Evolutionary conservation across 1,284 basidiomycete genomes (phyloP).

Genomic region (Fistulina hepatica): DNA sequence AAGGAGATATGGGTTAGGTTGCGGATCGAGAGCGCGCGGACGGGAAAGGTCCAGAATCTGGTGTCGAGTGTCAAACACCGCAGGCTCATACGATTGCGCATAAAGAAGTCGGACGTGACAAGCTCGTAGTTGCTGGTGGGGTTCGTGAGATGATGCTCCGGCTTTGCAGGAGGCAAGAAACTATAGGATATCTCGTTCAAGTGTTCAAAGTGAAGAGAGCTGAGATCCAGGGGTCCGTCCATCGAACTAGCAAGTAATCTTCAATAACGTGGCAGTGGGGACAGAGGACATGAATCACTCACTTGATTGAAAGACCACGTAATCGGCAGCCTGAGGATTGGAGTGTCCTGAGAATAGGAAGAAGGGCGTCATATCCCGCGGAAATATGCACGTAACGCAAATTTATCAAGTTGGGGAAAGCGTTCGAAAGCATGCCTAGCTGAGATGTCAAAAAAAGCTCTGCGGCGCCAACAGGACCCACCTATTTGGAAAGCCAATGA

Average conservation of each 20-base stretch:
- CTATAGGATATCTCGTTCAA: constrained; percentile 46
- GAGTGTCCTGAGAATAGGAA: constrained; percentile 40
- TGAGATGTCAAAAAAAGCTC: neutral
- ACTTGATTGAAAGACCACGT: constrained; percentile 45
- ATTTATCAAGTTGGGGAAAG: constrained; percentile 48
- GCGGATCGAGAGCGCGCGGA: constrained; percentile 40
- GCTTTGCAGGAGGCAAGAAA: neutral
- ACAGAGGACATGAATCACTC: constrained; percentile 17
- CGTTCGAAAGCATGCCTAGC: constrained; percentile 56
- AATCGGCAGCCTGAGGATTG: constrained; percentile 40
- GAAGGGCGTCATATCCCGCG: constrained; percentile 44
- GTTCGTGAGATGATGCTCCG: neutral
- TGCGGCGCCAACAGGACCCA: constrained; percentile 18
- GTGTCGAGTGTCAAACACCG: constrained; percentile 46
- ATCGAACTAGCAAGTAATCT: constrained; percentile 37
- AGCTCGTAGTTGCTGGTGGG: constrained; percentile 3
- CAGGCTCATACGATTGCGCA: constrained; percentile 42
- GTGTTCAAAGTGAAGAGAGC: constrained; percentile 44
- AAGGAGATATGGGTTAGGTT: constrained; percentile 57
- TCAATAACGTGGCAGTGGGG: too few species aligned
- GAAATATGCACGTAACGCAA: constrained; percentile 49
- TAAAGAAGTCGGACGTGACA: constrained; percentile 28
- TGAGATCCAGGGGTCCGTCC: constrained; percentile 40
- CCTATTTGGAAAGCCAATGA: constrained; percentile 56
- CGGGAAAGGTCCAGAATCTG: constrained; percentile 45